phyloP scores from a whole-genome alignment of 192 early-diverging fungal species.

The Rhizophagus clarus region DNA sequence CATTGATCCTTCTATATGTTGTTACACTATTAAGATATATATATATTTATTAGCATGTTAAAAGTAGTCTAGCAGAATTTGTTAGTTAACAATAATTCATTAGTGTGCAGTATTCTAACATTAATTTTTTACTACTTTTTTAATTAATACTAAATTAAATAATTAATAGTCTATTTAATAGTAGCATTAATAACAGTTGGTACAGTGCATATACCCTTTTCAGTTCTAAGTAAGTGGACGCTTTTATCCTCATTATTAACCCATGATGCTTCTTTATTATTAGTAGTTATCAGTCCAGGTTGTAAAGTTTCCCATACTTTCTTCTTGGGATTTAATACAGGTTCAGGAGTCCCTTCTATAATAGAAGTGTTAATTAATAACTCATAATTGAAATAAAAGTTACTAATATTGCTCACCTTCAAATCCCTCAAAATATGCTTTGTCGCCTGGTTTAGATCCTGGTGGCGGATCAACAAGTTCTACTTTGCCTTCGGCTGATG shows the following conservation, averaged over 20 bases:
- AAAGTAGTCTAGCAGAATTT: no score
- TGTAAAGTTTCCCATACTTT: slow-evolving; percentile 98
- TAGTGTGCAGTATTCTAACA: no score
- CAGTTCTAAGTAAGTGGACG: slow-evolving; percentile 48
- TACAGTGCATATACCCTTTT: slow-evolving; percentile 57
- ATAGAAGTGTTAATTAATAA: slow-evolving; percentile 10
- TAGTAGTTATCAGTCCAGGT: slow-evolving; percentile 78
- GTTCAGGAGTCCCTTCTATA: slow-evolving; percentile 71
- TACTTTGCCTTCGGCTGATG: slow-evolving; percentile 81
- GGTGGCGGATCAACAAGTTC: slow-evolving; percentile 90
- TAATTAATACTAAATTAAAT: not conserved
- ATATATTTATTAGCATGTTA: no score
- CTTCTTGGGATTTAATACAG: slow-evolving; percentile 95
- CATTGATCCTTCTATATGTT: no score
- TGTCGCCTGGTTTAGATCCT: slow-evolving; percentile 85
- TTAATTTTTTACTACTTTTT: not conserved
- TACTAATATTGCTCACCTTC: slow-evolving; percentile 55
- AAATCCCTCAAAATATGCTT: slow-evolving; percentile 88
- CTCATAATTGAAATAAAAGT: slow-evolving; percentile 4
- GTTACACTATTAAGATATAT: no score
- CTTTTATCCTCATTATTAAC: slow-evolving; percentile 51
- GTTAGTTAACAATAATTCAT: no score
- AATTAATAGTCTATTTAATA: slow-evolving; percentile 62
- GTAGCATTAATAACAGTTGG: slow-evolving; percentile 65
- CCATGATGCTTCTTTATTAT: slow-evolving; percentile 67